Conservation (phyloP, 352 stramenopile species). For the Albugo laibachii region DNA sequence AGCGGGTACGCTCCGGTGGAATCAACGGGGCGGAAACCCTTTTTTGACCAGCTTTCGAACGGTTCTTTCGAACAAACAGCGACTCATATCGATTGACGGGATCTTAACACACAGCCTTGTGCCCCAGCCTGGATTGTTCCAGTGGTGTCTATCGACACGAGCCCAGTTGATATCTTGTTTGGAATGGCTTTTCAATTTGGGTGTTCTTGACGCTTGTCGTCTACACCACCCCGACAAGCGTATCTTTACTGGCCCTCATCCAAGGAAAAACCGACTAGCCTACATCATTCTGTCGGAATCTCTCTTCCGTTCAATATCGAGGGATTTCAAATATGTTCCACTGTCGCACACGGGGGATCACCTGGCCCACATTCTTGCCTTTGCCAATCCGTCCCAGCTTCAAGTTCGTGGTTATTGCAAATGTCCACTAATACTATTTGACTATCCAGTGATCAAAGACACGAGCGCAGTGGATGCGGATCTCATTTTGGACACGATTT, state of each 20-base stretch:
- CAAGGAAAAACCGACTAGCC: conserved; percentile 7
- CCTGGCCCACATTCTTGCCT: no score
- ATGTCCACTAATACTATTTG: no score
- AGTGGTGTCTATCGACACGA: background rate
- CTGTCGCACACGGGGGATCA: no score
- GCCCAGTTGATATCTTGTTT: background rate
- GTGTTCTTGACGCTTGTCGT: conserved; percentile 8
- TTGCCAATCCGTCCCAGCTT: no score
- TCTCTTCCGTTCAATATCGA: no score
- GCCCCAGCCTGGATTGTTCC: background rate
- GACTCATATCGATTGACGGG: conserved; percentile 5
- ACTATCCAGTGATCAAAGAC: no score
- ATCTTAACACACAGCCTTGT: conserved; percentile 7
- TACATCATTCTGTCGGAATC: no score
- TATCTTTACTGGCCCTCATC: conserved; percentile 1
- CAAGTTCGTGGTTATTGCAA: no score
- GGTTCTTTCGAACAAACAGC: background rate
- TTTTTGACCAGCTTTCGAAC: background rate
- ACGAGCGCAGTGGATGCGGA: no score
- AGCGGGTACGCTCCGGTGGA: conserved; percentile 6
- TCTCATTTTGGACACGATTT: no score
- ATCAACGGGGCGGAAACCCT: background rate
- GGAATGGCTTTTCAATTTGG: conserved; percentile 4
- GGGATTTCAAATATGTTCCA: no score
- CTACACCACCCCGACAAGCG: conserved; percentile 1